These are phyloP conservation scores for Juglanconis sp. DNA, from an alignment of 2,329 filamentous ascomycete genomes.

Conservation along the genomic window DNA sequence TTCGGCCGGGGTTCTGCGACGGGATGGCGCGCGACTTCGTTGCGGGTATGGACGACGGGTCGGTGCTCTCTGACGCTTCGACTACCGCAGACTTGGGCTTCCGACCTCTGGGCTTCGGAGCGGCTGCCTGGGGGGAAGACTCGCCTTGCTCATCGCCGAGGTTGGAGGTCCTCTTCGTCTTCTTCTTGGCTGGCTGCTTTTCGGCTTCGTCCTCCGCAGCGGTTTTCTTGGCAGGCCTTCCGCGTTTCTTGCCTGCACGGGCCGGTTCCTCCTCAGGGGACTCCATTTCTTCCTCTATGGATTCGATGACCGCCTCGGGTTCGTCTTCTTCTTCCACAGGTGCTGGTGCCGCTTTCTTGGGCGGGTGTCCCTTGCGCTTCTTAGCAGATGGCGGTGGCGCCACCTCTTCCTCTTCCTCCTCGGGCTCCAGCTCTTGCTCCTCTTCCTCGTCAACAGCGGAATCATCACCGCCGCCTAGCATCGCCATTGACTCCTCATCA, in stretches of 20 bases:
- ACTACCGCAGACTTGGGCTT: constrained; percentile 23
- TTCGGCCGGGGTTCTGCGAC: constrained; percentile 32
- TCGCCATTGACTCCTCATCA: constrained; percentile 22
- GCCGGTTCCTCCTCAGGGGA: constrained; percentile 20
- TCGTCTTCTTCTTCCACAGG: constrained; percentile 26
- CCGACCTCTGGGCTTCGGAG: constrained; percentile 12
- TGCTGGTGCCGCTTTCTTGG: constrained; percentile 7
- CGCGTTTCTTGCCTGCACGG: constrained; percentile 19
- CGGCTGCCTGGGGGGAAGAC: constrained; percentile 21
- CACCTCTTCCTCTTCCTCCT: constrained; percentile 27
- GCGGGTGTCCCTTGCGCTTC: constrained; percentile 7
- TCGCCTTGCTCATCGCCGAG: constrained; percentile 19
- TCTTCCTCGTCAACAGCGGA: constrained; percentile 30
- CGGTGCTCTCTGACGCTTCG: constrained; percentile 8
- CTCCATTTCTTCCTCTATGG: constrained; percentile 23
- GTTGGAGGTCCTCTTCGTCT: constrained; percentile 25
- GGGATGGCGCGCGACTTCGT: constrained; percentile 23
- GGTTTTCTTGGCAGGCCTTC: constrained; percentile 23
- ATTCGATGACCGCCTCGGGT: constrained; percentile 7
- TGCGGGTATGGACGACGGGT: constrained; percentile 36
- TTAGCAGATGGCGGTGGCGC: constrained; percentile 11
- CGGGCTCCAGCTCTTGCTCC: constrained; percentile 23
- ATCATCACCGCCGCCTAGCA: constrained; percentile 33
- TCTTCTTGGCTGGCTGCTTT: constrained; percentile 24
- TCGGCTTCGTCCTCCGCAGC: constrained; percentile 16